These are phyloP conservation scores for Paulownia fortunei DNA, from an alignment of 257 asterid genomes.

Conservation along the genomic window DNA sequence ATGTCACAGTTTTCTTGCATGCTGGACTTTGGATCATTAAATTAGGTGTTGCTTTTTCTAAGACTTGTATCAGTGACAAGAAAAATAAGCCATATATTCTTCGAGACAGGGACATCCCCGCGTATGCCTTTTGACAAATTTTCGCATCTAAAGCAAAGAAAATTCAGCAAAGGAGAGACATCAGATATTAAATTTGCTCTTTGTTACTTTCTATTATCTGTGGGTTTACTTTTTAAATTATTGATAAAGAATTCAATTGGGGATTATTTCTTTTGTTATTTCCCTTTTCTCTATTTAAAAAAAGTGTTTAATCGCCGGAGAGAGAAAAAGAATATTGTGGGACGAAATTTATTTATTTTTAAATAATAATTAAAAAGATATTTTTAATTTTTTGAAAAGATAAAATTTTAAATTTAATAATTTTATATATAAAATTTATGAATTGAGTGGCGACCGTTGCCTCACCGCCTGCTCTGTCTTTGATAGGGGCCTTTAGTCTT, in stretches of 20 bases:
- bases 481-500: too few relatives aligned
- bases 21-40: constrained; percentile 3
- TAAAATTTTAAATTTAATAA: too few relatives aligned
- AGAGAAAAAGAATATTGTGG: too few relatives aligned
- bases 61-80: constrained; percentile 37
- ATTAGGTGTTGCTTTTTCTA: not conserved
- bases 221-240: not conserved
- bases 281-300: too few relatives aligned
- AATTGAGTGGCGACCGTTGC: too few relatives aligned
- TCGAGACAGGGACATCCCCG: not conserved
- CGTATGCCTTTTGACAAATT: constrained; percentile 11
- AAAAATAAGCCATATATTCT: constrained; percentile 26
- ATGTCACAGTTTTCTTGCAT: constrained; percentile 22
- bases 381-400: too few relatives aligned
- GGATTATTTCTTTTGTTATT: not conserved
- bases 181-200: not conserved
- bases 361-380: too few relatives aligned
- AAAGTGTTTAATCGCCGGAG: too few relatives aligned
- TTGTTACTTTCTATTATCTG: not conserved
- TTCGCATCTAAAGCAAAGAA: not conserved
- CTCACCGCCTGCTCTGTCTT: too few relatives aligned
- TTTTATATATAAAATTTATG: too few relatives aligned
- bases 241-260: not conserved
- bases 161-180: not conserved
- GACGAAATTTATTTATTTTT: too few relatives aligned